Conservation (phyloP, 148 eudicot genomes). For the Polygonum aviculare region DNA sequence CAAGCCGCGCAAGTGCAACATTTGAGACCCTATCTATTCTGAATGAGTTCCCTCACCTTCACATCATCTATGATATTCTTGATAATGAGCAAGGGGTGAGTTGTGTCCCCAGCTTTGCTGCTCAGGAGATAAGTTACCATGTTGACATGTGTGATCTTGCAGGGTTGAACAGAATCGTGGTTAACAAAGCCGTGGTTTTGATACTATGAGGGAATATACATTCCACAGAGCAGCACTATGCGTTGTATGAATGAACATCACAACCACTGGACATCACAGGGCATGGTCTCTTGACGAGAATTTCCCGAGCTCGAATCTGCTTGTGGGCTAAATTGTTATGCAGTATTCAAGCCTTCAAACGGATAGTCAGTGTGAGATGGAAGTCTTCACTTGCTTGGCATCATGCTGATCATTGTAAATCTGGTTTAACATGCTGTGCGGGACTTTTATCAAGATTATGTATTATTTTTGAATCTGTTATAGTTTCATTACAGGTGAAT, state of each 20-base stretch:
- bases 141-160: constrained; percentile 38
- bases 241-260: constrained; percentile 51
- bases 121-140: constrained; percentile 42
- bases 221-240: constrained; percentile 31
- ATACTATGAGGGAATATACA: constrained; percentile 38
- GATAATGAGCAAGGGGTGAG: constrained; percentile 49
- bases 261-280: constrained; percentile 48
- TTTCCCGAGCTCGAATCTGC: constrained; percentile 31
- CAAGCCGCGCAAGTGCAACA: constrained; percentile 27
- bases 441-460: not conserved
- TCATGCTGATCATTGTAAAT: not conserved
- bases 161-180: constrained; percentile 48
- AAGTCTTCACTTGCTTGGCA: not conserved
- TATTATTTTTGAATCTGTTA: not conserved
- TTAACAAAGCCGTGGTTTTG: constrained; percentile 39
- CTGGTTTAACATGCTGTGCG: not conserved
- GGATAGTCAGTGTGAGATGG: constrained; percentile 34
- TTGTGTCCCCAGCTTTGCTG: constrained; percentile 23
- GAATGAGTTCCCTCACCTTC: constrained; percentile 73
- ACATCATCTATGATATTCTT: constrained; percentile 87
- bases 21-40: constrained; percentile 23
- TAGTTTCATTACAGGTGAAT: not conserved
- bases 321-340: constrained; percentile 47
- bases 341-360: constrained; percentile 64
- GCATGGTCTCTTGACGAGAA: constrained; percentile 40